Conservation (phyloP, 73 alveolate genomes). For the Stentor coeruleus region DNA sequence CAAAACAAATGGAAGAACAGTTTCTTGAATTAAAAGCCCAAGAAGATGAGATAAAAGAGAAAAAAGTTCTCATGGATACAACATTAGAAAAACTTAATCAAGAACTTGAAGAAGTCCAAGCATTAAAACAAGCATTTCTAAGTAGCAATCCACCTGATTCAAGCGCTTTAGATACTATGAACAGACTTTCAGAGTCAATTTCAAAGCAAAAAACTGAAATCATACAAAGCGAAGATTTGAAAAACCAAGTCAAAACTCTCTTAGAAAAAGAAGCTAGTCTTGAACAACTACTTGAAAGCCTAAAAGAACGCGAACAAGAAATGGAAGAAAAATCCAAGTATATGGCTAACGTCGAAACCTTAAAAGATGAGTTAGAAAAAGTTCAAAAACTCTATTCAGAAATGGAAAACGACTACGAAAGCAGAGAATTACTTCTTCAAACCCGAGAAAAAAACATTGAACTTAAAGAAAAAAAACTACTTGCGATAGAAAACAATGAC, state of each 20-base stretch:
- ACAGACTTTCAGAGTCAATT: too few species aligned
- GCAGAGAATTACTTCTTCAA: neutral
- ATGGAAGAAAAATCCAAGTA: neutral
- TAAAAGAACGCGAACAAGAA: neutral
- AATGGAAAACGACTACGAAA: slow-evolving; percentile 2
- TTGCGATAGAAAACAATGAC: neutral
- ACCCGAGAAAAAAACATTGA: neutral
- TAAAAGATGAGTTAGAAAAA: neutral
- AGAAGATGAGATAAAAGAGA: neutral
- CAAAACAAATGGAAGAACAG: neutral
- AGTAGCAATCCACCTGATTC: too few species aligned
- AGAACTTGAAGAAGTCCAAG: neutral
- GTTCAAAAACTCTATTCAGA: neutral
- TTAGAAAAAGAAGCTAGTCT: neutral
- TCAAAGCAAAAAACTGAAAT: neutral
- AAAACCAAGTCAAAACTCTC: neutral
- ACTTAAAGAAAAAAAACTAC: neutral
- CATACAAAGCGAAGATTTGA: neutral
- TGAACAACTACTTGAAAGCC: neutral
- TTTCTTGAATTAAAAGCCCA: neutral
- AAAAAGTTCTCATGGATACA: neutral
- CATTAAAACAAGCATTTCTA: neutral
- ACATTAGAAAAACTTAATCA: neutral
- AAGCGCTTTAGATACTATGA: too few species aligned
- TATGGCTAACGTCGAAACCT: neutral